Evolutionary conservation across 345 rosid genomes (phyloP), one percentile per base, ranked within the genome.

Genomic region (Hirschfeldia incana): DNA sequence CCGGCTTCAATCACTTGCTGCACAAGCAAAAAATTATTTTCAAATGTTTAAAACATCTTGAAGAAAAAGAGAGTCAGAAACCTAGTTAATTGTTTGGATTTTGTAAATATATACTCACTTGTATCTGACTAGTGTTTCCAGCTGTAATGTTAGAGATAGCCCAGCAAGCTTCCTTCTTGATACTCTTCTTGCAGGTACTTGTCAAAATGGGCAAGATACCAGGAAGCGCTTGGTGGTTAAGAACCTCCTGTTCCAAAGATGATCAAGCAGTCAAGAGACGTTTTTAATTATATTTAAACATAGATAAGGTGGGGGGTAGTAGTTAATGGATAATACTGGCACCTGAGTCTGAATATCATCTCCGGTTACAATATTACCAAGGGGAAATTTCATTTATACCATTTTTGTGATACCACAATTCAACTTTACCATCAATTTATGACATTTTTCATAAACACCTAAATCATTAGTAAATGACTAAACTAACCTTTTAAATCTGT

Each of bases 101-200:
- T 55, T 44, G n/a, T 5, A 29, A 5, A 39, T 33, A 13, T 42
- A 39, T 67, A 77, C 81, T 78, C 76, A 82, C 85, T 63, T 82
- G 85, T 65, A 82, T 78, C 83, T 82, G 85, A 32, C 33, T 8
- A 12, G 6, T 78, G 79, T 85, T 91, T 61, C 97, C 97, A 84
- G 96, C 96, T 13, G 96, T 89, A 57, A 92, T 92, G 75, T 92
- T 92, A 8, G 97, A 92, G 73, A 92, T 87, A 49, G 92, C 89
- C 97, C 97, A 92, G 64, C 97, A 92, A 13, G 97, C 92, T 89
- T 90, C 94, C 86, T 92, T 92, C 86, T 87, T 90, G 76, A 92
- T 89, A 81, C 94, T 92, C 86, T 87, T 91, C 83, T 92, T 91
- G 78, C 85, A 85, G 57, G 80, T 83, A 46, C 82, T 85, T 3